Evolutionary conservation across 225 moss, liverwort and hornwort genomes (phyloP).

Genomic region (Marchantia polymorpha): DNA sequence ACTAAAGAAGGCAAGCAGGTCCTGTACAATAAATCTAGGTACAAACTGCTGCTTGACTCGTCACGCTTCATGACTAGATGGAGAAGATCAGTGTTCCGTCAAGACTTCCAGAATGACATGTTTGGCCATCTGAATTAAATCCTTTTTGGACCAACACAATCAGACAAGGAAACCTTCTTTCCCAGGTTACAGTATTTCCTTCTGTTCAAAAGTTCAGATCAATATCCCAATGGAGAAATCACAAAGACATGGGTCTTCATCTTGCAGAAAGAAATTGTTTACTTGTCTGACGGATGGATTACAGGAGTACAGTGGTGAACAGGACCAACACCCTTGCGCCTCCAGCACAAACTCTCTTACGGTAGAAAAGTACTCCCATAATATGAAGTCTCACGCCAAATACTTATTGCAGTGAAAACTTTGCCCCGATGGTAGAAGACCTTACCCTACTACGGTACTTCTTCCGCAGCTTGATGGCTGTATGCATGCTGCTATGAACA

Average conservation of each 20-base stretch:
- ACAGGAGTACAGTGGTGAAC: not conserved
- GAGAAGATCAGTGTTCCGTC: slow-evolving; percentile 19
- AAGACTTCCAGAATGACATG: slow-evolving; percentile 43
- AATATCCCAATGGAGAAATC: not conserved
- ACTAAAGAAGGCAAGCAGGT: slow-evolving; percentile 13
- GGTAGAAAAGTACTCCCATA: slow-evolving; percentile 5
- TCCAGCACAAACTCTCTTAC: slow-evolving; percentile 1
- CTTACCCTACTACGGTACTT: slow-evolving; percentile 63
- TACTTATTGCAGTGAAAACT: slow-evolving; percentile 10
- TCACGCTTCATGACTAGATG: slow-evolving; percentile 9
- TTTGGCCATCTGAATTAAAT: slow-evolving; percentile 59
- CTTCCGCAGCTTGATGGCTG: slow-evolving; percentile 76
- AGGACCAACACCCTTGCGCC: slow-evolving; percentile 1
- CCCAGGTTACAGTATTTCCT: slow-evolving; percentile 7
- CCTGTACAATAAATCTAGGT: not conserved
- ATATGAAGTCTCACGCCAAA: not conserved
- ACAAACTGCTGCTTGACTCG: slow-evolving; percentile 8
- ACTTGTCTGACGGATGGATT: slow-evolving; percentile 1
- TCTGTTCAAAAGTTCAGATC: not conserved
- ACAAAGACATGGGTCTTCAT: not conserved
- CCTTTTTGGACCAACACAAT: not conserved
- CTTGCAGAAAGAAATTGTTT: not conserved
- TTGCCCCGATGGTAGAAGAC: slow-evolving; percentile 13
- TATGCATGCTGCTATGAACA: slow-evolving; percentile 69
- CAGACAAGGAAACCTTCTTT: slow-evolving; percentile 1